Evolutionary conservation across 768 basidiomycete genomes (phyloP), one percentile per base, ranked within the genome.

Genomic region (Terana coerulea): DNA sequence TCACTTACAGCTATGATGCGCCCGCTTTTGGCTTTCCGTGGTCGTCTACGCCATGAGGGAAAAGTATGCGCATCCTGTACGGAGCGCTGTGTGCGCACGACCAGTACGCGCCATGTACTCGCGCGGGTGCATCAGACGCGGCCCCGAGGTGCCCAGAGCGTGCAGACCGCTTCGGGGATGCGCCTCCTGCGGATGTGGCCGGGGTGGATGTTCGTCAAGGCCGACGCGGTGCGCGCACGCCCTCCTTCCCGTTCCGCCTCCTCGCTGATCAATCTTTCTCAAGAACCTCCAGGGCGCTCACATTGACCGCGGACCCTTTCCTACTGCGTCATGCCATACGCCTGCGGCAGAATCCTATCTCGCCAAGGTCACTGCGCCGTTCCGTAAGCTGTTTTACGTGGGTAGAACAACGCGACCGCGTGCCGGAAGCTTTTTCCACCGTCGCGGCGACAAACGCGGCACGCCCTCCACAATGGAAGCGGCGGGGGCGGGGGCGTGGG

Each of bases 51-150:
- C 69, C 8, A 75, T 76, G 25, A 78, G 80, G 59, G 78, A 78
- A 62, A 82, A 81, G 60, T 47, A 73, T 77, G n/a, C 61, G 64
- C 15, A 57, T 83, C 8, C 64, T 86, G 12, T 72, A 79, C 15
- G 76, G 71, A 62, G 56, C 74, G 5, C 83, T 83, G 58, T 86
- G 84, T 84, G 53, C 73, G 7, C 83, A 82, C 54, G 84, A 87
- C 54, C 82, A 86, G 51, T 74, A 75, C 45, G 76, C 78, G 7
- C 51, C 42, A 43, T 36, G 5, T 58, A 2, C 60, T 84, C 36
- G 81, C 82, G 53, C 58, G 57, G 14, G 69, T 65, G 64, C 55
- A 53, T 8, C 51, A 58, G 24, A 77, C 76, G 12, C 67, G 56
- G 39, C 25, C 33, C 10, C 12, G 28, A 31, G 19, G 35, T 15